phyloP scores from a whole-genome alignment of 1,139 yeast genomes.

The Torulaspora globosa region DNA sequence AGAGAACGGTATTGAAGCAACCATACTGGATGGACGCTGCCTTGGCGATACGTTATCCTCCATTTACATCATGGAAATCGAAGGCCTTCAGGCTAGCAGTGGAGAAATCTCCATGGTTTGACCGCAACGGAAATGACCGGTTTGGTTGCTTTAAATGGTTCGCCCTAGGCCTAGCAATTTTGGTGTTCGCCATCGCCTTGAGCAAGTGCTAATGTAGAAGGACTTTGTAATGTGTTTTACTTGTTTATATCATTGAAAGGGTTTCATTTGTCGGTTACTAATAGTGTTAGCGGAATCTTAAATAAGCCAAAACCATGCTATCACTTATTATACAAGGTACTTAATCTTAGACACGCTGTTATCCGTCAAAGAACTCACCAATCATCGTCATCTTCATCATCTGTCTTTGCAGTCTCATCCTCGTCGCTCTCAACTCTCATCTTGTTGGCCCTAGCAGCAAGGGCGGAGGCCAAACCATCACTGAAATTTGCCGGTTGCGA shows the following conservation, averaged over 20 bases:
- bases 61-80: constrained; percentile 45
- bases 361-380: constrained; percentile 33
- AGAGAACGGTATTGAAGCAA: constrained; percentile 64
- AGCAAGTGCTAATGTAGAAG: not conserved
- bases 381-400: constrained; percentile 47
- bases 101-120: constrained; percentile 28
- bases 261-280: not conserved
- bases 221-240: not conserved
- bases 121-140: constrained; percentile 22
- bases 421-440: constrained; percentile 71
- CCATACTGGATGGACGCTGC: constrained; percentile 63
- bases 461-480: constrained; percentile 85
- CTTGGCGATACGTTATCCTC: constrained; percentile 65
- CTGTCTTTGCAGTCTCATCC: constrained; percentile 64
- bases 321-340: not conserved
- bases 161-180: not conserved
- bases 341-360: not conserved
- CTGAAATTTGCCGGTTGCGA: constrained; percentile 49
- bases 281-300: not conserved
- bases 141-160: constrained; percentile 1
- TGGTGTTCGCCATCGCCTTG: constrained; percentile 1
- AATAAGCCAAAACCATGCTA: not conserved
- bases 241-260: not conserved
- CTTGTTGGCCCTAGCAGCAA: constrained; percentile 77
- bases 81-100: constrained; percentile 21